phyloP scores from a whole-genome alignment of 2,329 filamentous ascomycete genomes.

The Rosellinia necatrix region DNA sequence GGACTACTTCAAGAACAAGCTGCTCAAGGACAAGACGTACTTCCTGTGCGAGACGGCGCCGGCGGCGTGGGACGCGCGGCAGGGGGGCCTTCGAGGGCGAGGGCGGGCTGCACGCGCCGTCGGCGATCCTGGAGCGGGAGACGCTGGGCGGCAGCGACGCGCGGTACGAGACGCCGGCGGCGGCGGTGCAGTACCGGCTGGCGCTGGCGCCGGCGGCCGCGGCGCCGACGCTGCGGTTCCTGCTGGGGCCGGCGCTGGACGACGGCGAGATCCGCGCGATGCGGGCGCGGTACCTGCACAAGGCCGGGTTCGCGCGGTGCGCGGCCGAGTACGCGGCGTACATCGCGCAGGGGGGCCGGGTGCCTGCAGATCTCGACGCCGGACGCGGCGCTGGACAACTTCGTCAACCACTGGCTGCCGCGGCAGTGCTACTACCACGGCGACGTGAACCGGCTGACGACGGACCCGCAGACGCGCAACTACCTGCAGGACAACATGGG shows the following conservation, averaged over 20 bases:
- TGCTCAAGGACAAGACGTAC: constrained; percentile 61
- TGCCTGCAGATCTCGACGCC: constrained; percentile 59
- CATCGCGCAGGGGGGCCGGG: constrained; percentile 54
- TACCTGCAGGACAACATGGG: constrained; percentile 66
- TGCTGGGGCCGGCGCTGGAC: constrained; percentile 60
- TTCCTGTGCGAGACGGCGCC: constrained; percentile 58
- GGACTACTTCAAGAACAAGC: constrained; percentile 62
- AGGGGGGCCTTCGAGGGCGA: constrained; percentile 60
- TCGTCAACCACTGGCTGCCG: constrained; percentile 63
- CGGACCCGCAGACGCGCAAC: constrained; percentile 63
- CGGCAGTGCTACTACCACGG: constrained; percentile 64
- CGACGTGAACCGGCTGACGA: constrained; percentile 62
- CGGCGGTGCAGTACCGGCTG: constrained; percentile 57
- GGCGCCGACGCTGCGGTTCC: constrained; percentile 56
- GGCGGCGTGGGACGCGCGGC: constrained; percentile 57
- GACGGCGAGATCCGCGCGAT: constrained; percentile 54
- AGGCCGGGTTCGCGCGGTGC: constrained; percentile 51
- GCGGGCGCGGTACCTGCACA: constrained; percentile 53
- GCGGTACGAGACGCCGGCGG: constrained; percentile 59
- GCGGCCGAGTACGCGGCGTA: constrained; percentile 55
- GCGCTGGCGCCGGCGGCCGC: constrained; percentile 46
- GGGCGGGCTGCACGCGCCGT: constrained; percentile 57
- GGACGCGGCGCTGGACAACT: constrained; percentile 59
- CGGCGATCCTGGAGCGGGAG: constrained; percentile 44
- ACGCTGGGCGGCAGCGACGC: constrained; percentile 53